These are phyloP conservation scores for Naganishia cerealis DNA, from an alignment of 1,284 basidiomycete genomes.

Conservation along the genomic window DNA sequence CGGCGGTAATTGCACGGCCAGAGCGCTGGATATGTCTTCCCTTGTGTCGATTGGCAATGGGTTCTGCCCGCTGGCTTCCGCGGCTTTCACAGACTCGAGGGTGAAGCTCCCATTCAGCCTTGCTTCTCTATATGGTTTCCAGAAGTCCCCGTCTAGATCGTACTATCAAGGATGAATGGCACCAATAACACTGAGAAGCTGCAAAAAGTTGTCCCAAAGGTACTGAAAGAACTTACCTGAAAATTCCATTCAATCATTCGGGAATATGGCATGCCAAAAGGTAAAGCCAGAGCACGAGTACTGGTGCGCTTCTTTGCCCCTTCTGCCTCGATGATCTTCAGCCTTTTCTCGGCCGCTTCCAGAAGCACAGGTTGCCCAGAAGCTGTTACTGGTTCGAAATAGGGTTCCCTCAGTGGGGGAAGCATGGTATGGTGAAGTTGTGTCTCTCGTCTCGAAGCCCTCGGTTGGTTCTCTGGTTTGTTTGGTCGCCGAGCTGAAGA, in stretches of 20 bases:
- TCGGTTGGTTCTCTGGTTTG: background rate
- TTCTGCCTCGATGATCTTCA: conserved; percentile 18
- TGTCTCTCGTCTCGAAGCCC: background rate
- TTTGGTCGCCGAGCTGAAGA: background rate
- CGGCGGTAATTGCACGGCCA: background rate
- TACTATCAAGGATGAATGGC: conserved; percentile 13
- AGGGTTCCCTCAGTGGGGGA: background rate
- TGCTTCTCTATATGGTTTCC: conserved; percentile 19
- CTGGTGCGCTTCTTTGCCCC: conserved; percentile 23
- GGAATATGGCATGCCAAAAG: conserved; percentile 18
- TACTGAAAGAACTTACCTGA: background rate
- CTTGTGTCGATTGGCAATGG: background rate
- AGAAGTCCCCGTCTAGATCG: conserved; percentile 32
- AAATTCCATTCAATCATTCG: background rate
- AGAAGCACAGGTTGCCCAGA: conserved; percentile 32
- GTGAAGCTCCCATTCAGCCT: conserved; percentile 19
- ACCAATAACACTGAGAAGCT: background rate
- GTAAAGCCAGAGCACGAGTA: conserved; percentile 24
- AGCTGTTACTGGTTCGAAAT: conserved; percentile 18
- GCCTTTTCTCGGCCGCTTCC: conserved; percentile 32
- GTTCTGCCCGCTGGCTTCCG: background rate
- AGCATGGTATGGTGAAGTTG: background rate
- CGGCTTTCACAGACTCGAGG: conserved; percentile 12
- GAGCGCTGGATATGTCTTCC: background rate
- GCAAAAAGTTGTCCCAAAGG: background rate